Evolutionary conservation across 805 yeast genomes (phyloP), one percentile per base, ranked within the genome.

Genomic region (Candida gorgasii): DNA sequence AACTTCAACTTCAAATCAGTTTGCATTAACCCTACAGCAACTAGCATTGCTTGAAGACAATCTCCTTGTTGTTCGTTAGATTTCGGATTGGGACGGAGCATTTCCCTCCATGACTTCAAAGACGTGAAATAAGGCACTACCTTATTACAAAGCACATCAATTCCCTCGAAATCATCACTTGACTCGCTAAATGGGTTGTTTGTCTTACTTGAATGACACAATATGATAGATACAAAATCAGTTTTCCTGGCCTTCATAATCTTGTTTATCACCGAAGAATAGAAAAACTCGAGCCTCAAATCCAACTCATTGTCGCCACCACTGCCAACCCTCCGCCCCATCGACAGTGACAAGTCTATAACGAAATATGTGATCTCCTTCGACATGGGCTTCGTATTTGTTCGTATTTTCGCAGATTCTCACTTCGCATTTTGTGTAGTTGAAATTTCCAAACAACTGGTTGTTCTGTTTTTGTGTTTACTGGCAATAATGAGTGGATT

Each of bases 311-410:
- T 36, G 15, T 16, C 39, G 3, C 32, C 39, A 27, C 14, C 28
- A 2, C 32, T 32, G n/a, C 14, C 30, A 6, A 2, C 17, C 3
- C n/a, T 14, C 22, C 18, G 13, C 13, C 18, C 8, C 40, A 37
- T 37, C 15, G 40, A 37, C 40, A 28, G 34, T 14, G 77, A 69
- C 11, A 73, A 60, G 54, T 82, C 87, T 12, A 78, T 67, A 8
- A 80, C 64, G 48, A 74, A 78, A 1, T 66, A 60, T 0, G 80
- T 75, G 23, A 63, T 61, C 40, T 69, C 75, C 51, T 71, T 63
- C 22, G 44, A 44, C 47, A 44, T 44, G 24, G 28, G n/a, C n/a
- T n/a, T 24, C 28, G 28, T 24, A 24, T 7, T 13, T 5, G 24
- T 31, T 31, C 35, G 35, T 31, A 31, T 20, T 26, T 17, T 18